These are phyloP conservation scores for Penicillium paxilli DNA, from an alignment of 495 filamentous ascomycete genomes.

Conservation along the genomic window DNA sequence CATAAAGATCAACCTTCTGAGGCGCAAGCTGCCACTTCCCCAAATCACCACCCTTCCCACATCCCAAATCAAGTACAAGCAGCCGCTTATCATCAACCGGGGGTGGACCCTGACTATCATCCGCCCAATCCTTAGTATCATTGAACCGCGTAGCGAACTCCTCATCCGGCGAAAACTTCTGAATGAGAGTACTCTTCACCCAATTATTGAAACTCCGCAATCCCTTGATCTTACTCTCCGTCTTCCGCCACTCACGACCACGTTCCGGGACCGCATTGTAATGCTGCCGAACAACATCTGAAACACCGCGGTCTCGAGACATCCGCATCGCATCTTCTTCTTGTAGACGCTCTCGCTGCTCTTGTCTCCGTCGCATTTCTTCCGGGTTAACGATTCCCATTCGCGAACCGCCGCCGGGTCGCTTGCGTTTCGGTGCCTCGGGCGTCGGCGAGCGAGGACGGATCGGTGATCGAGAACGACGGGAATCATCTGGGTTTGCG, in stretches of 20 bases:
- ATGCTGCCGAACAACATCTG: slow-evolving; percentile 86
- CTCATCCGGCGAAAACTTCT: slow-evolving; percentile 91
- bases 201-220: slow-evolving; percentile 96
- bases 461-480: slow-evolving; percentile 40
- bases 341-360: slow-evolving; percentile 63
- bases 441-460: slow-evolving; percentile 41
- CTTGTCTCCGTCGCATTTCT: slow-evolving; percentile 63
- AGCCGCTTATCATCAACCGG: slow-evolving; percentile 52
- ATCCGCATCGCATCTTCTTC: slow-evolving; percentile 52
- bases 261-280: slow-evolving; percentile 92
- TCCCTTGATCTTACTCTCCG: slow-evolving; percentile 90
- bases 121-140: slow-evolving; percentile 47
- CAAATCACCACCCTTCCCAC: slow-evolving; percentile 94
- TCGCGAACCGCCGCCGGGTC: slow-evolving; percentile 79
- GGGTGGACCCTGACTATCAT: slow-evolving; percentile 50
- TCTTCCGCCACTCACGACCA: slow-evolving; percentile 91
- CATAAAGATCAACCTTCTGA: slow-evolving; percentile 80
- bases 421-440: slow-evolving; percentile 72
- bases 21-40: slow-evolving; percentile 94
- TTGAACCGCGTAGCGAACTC: slow-evolving; percentile 50
- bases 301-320: slow-evolving; percentile 56
- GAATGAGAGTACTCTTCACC: slow-evolving; percentile 95
- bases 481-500: slow-evolving; percentile 21
- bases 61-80: slow-evolving; percentile 88
- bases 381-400: slow-evolving; percentile 70